Base-by-base conservation (phyloP, 2,329 filamentous ascomycete genomes). In the Colletotrichum tropicale region DNA sequence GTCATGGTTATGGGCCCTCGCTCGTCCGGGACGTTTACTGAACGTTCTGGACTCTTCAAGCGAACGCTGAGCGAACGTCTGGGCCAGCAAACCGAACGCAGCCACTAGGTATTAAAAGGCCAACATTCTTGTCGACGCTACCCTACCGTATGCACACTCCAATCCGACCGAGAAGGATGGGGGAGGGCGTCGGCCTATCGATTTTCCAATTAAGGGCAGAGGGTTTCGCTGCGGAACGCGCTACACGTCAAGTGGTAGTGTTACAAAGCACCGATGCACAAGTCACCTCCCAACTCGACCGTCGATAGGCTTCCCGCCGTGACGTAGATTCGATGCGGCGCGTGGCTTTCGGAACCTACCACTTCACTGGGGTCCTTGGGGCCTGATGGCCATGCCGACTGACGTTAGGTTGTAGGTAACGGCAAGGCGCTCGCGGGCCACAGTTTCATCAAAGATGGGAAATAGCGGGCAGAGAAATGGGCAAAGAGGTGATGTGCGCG, bases 251-350 rank as follows among this genome's bases (percentile, higher is more conserved):
- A 36, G 55, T 61, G 61, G 21, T 52, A 65, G 70, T 58, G 70
- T 73, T 69, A 60, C 70, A 75, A 34, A 74, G 64, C 65, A 30
- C 38, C 34, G 34, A 68, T 34, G 58, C 70, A 18, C 38, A 48
- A 73, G 69, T 58, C 21, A 68, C 73, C 56, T 65, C 32, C 73
- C 70, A n/a, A 68, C 26, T 56, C 34, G 26, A 64, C 69, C n/a
- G 24, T 65, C 74, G 32, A 60, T 67, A 55, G 56, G 32, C 62
- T 38, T 76, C 48, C 64, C 28, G 70, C 58, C 64, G 61, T 71
- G 68, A 75, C 72, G 68, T 75, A 71, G 55, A 62, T 55, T 56
- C 30, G 72, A 67, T 62, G 72, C 68, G 16, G 72, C 72, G 68
- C 68, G 61, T 62, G 68, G 61, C 68, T 66, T 67, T 55, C 72